A percentile compares a stretch with the other conserved stretches of the same genome.
Evolutionary conservation across 169 alveolate genomes (phyloP).

Genomic region (Eimeria brunetti): DNA sequence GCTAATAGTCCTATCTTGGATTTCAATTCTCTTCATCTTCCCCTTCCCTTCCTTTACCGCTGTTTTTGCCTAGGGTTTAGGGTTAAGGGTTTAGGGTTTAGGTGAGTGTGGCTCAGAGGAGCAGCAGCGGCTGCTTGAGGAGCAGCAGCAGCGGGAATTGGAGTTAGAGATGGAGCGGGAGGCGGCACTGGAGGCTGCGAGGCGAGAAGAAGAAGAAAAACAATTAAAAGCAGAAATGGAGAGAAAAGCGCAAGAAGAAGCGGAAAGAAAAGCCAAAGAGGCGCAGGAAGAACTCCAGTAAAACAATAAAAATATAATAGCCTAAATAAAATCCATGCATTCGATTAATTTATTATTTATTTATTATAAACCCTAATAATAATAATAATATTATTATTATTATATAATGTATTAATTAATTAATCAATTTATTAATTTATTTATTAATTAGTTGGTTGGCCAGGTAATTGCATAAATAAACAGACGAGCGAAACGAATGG

Average conservation of each 20-base stretch:
- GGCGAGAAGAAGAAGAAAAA: neutral
- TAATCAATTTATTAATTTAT: too few relatives aligned
- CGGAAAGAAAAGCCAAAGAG: slow-evolving; percentile 10
- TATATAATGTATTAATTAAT: too few relatives aligned
- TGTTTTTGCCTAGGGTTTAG: too few relatives aligned
- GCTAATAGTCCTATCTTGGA: too few relatives aligned
- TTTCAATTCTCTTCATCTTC: too few relatives aligned
- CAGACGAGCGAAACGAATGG: too few relatives aligned
- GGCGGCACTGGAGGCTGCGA: neutral
- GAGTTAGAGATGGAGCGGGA: slow-evolving; percentile 1
- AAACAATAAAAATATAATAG: neutral
- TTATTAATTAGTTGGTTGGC: too few relatives aligned
- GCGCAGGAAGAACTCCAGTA: neutral
- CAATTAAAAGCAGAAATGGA: neutral
- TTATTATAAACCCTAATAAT: too few relatives aligned
- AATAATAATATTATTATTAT: too few relatives aligned
- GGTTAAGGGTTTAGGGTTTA: slow-evolving; percentile 4
- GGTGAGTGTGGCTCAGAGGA: neutral
- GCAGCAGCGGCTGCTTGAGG: slow-evolving; percentile 44
- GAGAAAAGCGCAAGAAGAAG: neutral
- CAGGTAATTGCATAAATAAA: too few relatives aligned
- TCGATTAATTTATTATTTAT: too few relatives aligned
- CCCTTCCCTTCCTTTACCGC: too few relatives aligned
- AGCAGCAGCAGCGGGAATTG: slow-evolving; percentile 1
- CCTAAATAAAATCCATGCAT: neutral